A percentile compares a stretch with the other conserved stretches of the same genome.
phyloP scores from a whole-genome alignment of 2,329 filamentous ascomycete genomes.

The Verticillium tricorpus region DNA sequence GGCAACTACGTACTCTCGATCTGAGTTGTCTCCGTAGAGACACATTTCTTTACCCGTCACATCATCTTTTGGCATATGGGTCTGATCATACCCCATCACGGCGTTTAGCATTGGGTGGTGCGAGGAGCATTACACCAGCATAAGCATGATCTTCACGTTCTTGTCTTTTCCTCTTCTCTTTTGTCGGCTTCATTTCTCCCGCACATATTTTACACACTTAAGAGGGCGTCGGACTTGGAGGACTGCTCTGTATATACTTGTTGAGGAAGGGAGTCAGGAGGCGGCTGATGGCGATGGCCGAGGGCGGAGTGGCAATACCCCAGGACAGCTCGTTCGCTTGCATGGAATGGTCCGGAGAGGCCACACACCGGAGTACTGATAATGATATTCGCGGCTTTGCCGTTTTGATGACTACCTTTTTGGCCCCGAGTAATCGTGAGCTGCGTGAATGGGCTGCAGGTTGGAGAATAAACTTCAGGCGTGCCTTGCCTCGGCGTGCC shows the following conservation, averaged over 20 bases:
- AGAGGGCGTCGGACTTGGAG: neutral
- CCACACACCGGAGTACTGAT: neutral
- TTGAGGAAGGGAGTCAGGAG: neutral
- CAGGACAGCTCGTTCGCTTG: neutral
- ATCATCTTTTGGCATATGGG: neutral
- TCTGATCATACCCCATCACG: neutral
- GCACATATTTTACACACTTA: constrained; percentile 6
- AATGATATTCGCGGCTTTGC: neutral
- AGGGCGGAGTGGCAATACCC: neutral
- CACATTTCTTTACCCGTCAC: constrained; percentile 6
- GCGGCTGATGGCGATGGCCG: neutral
- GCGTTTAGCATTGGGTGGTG: constrained; percentile 12
- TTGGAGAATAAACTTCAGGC: no score
- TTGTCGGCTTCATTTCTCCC: constrained; percentile 14
- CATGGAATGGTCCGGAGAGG: neutral
- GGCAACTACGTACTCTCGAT: constrained; percentile 76
- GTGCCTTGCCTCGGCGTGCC: no score
- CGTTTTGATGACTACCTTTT: neutral
- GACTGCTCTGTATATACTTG: neutral
- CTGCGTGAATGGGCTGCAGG: neutral
- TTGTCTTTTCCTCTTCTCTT: constrained; percentile 11
- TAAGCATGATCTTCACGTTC: constrained; percentile 16
- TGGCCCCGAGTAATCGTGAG: neutral
- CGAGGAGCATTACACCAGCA: constrained; percentile 14
- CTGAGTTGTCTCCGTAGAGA: constrained; percentile 30